Conservation (phyloP, 2,329 filamentous ascomycete species). For the Trichoderma koningiopsis region DNA sequence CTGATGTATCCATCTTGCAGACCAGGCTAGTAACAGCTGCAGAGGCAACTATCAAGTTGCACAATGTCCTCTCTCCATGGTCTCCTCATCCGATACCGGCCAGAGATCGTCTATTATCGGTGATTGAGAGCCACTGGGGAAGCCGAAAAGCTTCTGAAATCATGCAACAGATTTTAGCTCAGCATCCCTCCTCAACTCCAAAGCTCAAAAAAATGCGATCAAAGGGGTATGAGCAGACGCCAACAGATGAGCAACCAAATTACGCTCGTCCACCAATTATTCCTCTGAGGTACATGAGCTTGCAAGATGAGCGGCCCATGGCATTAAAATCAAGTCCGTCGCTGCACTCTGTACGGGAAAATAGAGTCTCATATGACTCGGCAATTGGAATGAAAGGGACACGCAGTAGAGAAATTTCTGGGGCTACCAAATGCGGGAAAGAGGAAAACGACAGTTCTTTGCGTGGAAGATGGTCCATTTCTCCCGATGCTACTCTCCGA, state of each 20-base stretch:
- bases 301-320: not conserved
- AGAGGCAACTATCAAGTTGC: slow-evolving; percentile 53
- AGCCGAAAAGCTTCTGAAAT: slow-evolving; percentile 46
- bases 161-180: slow-evolving; percentile 40
- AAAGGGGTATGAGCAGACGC: not conserved
- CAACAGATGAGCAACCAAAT: not conserved
- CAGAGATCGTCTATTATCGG: slow-evolving; percentile 45
- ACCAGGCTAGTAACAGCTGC: slow-evolving; percentile 57
- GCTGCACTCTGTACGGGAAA: not conserved
- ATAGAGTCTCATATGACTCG: slow-evolving; percentile 4
- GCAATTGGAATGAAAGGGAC: not conserved
- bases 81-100: slow-evolving; percentile 46
- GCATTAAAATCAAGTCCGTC: not conserved
- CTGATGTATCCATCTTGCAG: slow-evolving; percentile 44
- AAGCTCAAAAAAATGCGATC: not conserved
- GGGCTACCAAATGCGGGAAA: not conserved
- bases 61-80: slow-evolving; percentile 54
- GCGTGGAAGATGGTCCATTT: slow-evolving; percentile 30
- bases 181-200: not conserved
- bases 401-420: not conserved
- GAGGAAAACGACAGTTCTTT: slow-evolving; percentile 21
- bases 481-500: not conserved
- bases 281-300: not conserved
- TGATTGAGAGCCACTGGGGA: slow-evolving; percentile 55
- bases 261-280: not conserved